A percentile compares a stretch with the other conserved stretches of the same genome.
Conservation (phyloP, 805 yeast genomes). For the Danielia oregonensis region DNA sequence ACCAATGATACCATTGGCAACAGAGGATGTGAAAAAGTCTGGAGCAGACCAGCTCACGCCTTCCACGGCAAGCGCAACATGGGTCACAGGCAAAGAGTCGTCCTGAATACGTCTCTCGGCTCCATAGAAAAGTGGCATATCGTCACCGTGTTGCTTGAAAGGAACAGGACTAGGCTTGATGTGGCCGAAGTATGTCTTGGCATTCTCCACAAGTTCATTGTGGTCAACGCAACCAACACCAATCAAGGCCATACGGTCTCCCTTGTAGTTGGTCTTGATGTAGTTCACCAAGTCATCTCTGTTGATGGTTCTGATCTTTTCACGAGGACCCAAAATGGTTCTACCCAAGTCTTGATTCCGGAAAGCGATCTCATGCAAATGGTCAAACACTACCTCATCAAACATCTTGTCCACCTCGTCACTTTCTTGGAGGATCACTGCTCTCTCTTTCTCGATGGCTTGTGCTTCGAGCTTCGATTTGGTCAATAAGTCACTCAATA, state of each 20-base stretch:
- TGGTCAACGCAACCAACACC: constrained; percentile 96
- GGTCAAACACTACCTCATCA: constrained; percentile 97
- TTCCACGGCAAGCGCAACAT: constrained; percentile 92
- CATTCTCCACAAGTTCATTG: constrained; percentile 71
- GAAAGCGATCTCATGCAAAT: constrained; percentile 88
- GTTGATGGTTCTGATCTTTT: constrained; percentile 76
- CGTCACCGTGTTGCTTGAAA: constrained; percentile 70
- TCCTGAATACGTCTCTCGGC: constrained; percentile 86
- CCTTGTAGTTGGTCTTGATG: constrained; percentile 82
- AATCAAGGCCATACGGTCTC: constrained; percentile 97
- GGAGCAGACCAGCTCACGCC: constrained; percentile 97
- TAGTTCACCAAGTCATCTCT: constrained; percentile 74
- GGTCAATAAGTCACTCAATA: constrained; percentile 84
- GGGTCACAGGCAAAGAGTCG: constrained; percentile 78
- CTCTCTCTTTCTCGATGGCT: constrained; percentile 94
- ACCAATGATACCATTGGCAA: constrained; percentile 95
- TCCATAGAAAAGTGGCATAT: constrained; percentile 74
- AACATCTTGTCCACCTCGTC: constrained; percentile 98
- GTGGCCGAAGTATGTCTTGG: constrained; percentile 73
- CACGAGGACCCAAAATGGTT: constrained; percentile 92
- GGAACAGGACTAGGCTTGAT: constrained; percentile 58
- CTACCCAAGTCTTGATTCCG: constrained; percentile 92
- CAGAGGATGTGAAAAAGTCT: constrained; percentile 91
- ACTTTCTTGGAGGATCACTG: constrained; percentile 92
- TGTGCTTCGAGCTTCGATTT: constrained; percentile 73